phyloP scores from a whole-genome alignment of 805 yeast genomes.

The Ogataea nakhonphanomensis region DNA sequence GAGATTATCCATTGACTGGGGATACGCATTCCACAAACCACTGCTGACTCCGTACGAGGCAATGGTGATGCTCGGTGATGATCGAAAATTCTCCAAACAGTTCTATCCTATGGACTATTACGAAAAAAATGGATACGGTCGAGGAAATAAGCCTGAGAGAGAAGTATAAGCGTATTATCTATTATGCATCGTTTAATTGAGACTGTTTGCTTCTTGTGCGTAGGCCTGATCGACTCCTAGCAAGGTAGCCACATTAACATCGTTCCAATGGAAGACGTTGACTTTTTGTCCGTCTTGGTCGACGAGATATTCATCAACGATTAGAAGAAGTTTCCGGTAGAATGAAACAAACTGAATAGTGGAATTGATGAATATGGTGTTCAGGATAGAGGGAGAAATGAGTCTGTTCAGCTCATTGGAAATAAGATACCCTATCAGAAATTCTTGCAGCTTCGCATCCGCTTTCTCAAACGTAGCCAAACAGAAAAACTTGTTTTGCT shows the following conservation, averaged over 20 bases:
- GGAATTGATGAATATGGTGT: constrained; percentile 50
- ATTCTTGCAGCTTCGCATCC: constrained; percentile 44
- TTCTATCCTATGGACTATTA: constrained; percentile 97
- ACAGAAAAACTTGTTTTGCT: constrained; percentile 56
- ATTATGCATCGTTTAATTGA: constrained; percentile 10
- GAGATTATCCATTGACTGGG: constrained; percentile 95
- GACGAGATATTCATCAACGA: constrained; percentile 37
- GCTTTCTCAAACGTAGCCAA: constrained; percentile 41
- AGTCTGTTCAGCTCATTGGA: constrained; percentile 55
- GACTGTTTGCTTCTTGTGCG: constrained; percentile 15
- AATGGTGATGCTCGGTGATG: constrained; percentile 80
- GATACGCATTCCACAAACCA: constrained; percentile 93
- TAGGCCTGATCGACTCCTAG: constrained; percentile 58
- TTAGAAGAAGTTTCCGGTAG: constrained; percentile 37
- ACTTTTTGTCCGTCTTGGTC: constrained; percentile 24
- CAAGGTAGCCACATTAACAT: constrained; percentile 59
- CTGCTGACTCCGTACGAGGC: constrained; percentile 94
- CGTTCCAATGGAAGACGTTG: constrained; percentile 49
- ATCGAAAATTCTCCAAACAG: constrained; percentile 56
- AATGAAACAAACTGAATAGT: constrained; percentile 48
- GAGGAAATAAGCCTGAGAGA: constrained; percentile 66
- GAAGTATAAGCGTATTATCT: constrained; percentile 4
- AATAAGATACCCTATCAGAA: constrained; percentile 58
- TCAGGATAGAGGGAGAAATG: constrained; percentile 60
- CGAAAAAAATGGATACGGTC: constrained; percentile 83